Conservation (phyloP, 805 yeast genomes). For the Suhomyces canberraensis region DNA sequence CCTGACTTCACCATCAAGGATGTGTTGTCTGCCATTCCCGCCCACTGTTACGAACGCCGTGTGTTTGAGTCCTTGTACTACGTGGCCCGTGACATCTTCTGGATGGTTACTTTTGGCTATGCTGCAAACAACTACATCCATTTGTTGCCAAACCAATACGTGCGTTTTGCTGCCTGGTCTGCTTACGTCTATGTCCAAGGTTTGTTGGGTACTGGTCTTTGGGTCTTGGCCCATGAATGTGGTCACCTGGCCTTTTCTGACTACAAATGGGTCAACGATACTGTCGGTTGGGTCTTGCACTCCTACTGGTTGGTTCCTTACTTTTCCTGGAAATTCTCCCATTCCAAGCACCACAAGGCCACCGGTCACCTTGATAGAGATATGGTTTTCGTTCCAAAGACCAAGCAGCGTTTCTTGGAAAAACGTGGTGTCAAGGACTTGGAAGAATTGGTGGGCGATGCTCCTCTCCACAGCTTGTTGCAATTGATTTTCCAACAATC, state of each 20-base stretch:
- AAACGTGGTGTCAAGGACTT: slow-evolving; percentile 29
- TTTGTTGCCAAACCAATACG: slow-evolving; percentile 13
- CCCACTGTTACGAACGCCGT: slow-evolving; percentile 57
- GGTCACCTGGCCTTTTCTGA: slow-evolving; percentile 63
- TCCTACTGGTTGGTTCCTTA: slow-evolving; percentile 57
- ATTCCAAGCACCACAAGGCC: slow-evolving; percentile 60
- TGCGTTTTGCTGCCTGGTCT: slow-evolving; percentile 43
- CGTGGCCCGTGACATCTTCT: slow-evolving; percentile 50
- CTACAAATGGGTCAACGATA: slow-evolving; percentile 49
- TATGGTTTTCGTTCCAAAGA: slow-evolving; percentile 57
- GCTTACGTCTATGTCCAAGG: slow-evolving; percentile 41
- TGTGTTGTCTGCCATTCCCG: slow-evolving; percentile 55
- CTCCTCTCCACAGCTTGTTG: slow-evolving; percentile 47
- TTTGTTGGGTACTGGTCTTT: slow-evolving; percentile 53
- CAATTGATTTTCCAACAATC: slow-evolving; percentile 51
- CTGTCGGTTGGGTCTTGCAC: slow-evolving; percentile 60
- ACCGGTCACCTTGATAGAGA: slow-evolving; percentile 60
- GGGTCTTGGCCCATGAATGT: slow-evolving; percentile 66
- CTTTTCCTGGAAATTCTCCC: slow-evolving; percentile 61
- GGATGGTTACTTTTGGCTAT: slow-evolving; percentile 42
- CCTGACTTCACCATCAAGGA: slow-evolving; percentile 64
- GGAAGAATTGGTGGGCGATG: slow-evolving; percentile 50
- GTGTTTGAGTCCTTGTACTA: slow-evolving; percentile 47
- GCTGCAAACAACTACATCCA: slow-evolving; percentile 43
- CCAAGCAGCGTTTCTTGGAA: slow-evolving; percentile 44